Conservation (phyloP, 2,329 filamentous ascomycete genomes). For the Claviceps sp. region DNA sequence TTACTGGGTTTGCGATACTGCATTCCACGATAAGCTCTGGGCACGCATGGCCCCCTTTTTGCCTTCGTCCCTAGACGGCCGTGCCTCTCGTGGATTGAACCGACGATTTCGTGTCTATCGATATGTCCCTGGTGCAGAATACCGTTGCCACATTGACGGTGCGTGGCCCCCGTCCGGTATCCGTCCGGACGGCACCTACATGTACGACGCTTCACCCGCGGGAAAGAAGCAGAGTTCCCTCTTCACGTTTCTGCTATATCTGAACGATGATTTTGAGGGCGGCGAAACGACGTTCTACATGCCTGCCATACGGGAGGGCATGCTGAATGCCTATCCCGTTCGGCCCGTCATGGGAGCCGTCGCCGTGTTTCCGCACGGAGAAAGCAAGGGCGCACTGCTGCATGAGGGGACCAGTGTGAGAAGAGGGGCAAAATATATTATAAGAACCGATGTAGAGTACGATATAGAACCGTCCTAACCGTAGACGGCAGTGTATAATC, state of each 20-base stretch:
- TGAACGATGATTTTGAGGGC: conserved; percentile 59
- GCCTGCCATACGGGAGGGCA: conserved; percentile 48
- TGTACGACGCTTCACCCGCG: conserved; percentile 51
- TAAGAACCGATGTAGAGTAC: conserved; percentile 58
- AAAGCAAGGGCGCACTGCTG: conserved; percentile 48
- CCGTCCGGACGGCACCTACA: conserved; percentile 40
- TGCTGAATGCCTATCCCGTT: conserved; percentile 55
- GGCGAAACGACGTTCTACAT: conserved; percentile 62
- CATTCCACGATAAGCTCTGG: conserved; percentile 53
- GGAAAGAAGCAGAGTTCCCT: conserved; percentile 49
- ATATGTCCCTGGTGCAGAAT: conserved; percentile 61
- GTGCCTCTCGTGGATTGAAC: conserved; percentile 48
- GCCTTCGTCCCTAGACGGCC: conserved; percentile 40
- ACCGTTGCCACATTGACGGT: conserved; percentile 56
- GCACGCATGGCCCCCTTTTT: conserved; percentile 44
- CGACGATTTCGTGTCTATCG: conserved; percentile 58
- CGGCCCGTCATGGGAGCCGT: conserved; percentile 55
- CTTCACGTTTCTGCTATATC: conserved; percentile 56
- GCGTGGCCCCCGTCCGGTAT: conserved; percentile 62
- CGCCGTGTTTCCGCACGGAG: conserved; percentile 57
- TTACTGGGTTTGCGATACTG: conserved; percentile 54
- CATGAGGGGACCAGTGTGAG: conserved; percentile 59
- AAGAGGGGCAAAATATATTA: conserved; percentile 55
- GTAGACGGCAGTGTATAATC: neutral
- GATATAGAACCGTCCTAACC: conserved; percentile 34